These are phyloP conservation scores for Leccinum pellstonianum DNA, from an alignment of 768 basidiomycete species.

Conservation along the genomic window DNA sequence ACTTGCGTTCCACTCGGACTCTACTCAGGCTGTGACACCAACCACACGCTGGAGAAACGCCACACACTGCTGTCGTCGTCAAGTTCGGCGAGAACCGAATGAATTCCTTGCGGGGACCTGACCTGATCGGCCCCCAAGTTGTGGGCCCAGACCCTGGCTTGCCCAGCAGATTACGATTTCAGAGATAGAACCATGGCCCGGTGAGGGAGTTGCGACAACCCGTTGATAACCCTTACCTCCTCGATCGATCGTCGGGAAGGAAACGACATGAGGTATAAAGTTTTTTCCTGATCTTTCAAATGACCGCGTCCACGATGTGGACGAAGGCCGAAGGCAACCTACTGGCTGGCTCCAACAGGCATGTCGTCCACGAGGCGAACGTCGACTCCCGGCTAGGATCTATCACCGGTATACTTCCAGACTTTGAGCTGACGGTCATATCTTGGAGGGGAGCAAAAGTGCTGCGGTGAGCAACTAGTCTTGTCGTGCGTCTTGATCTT, in stretches of 20 bases:
- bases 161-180: not conserved
- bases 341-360: slow-evolving; percentile 4
- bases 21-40: not conserved
- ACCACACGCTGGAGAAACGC: not conserved
- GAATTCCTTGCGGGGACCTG: not conserved
- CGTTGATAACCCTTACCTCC: not conserved
- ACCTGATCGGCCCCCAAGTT: not conserved
- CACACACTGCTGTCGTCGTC: not conserved
- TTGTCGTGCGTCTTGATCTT: not conserved
- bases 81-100: not conserved
- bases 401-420: not conserved
- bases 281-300: not conserved
- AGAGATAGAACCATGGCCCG: not conserved
- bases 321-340: not conserved
- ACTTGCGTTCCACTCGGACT: not conserved
- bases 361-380: slow-evolving; percentile 17
- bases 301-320: slow-evolving; percentile 1
- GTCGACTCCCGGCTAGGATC: not conserved
- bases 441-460: not conserved
- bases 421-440: not conserved
- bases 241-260: slow-evolving; percentile 9
- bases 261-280: slow-evolving; percentile 13
- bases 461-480: not conserved
- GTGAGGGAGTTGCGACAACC: not conserved
- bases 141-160: not conserved